phyloP scores from a whole-genome alignment of 768 basidiomycete species.

The Mycena rebaudengoi region DNA sequence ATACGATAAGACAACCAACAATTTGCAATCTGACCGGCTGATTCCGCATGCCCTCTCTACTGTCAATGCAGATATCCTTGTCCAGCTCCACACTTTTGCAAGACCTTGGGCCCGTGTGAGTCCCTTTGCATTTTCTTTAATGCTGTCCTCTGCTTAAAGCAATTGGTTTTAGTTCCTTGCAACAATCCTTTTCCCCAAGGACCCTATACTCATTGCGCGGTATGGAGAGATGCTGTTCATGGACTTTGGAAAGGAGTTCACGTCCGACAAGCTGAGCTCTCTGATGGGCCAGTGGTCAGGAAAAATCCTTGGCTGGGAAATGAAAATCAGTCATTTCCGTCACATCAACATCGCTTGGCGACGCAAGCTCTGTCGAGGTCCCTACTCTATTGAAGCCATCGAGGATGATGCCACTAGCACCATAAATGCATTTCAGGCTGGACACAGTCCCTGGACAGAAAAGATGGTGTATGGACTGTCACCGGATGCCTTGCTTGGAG shows the following conservation, averaged over 20 bases:
- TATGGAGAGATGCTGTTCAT: slow-evolving; percentile 31
- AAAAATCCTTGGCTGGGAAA: slow-evolving; percentile 6
- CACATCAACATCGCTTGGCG: slow-evolving; percentile 36
- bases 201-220: neutral
- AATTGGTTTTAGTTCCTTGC: too few relatives aligned
- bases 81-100: slow-evolving; percentile 35
- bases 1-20: slow-evolving; percentile 33
- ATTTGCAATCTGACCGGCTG: slow-evolving; percentile 30
- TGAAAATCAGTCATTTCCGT: neutral
- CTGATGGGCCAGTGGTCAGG: neutral
- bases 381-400: neutral
- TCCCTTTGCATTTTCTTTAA: slow-evolving; percentile 4
- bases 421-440: slow-evolving; percentile 33
- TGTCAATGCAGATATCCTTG: slow-evolving; percentile 31
- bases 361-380: slow-evolving; percentile 21
- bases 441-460: slow-evolving; percentile 33
- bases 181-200: too few relatives aligned
- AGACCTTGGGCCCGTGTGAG: slow-evolving; percentile 27
- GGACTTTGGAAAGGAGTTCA: slow-evolving; percentile 26
- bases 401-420: slow-evolving; percentile 18
- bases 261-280: slow-evolving; percentile 1
- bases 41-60: slow-evolving; percentile 39
- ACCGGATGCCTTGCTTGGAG: slow-evolving; percentile 30
- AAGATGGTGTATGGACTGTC: slow-evolving; percentile 39
- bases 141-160: too few relatives aligned